Conservation (phyloP, 768 basidiomycete genomes). For the Suillus ampliporus region DNA sequence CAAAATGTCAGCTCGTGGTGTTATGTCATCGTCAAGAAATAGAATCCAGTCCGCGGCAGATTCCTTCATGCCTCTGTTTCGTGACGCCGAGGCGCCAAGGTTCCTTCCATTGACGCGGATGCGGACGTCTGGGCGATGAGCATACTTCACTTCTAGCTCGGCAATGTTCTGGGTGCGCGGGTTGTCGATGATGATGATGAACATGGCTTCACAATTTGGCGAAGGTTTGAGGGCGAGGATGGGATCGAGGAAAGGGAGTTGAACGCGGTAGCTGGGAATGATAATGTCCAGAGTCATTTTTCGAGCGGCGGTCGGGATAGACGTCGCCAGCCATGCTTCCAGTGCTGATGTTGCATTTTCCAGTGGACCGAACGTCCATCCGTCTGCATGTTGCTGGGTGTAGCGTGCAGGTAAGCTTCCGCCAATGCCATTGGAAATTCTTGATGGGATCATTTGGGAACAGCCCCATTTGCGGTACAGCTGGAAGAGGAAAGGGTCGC, state of each 20-base stretch:
- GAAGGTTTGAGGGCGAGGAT: slow-evolving; percentile 54
- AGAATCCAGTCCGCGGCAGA: slow-evolving; percentile 61
- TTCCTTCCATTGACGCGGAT: slow-evolving; percentile 56
- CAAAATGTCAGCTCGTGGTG: slow-evolving; percentile 48
- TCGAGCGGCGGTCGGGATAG: slow-evolving; percentile 28
- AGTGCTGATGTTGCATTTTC: slow-evolving; percentile 44
- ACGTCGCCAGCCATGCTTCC: slow-evolving; percentile 43
- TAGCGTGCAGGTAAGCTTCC: slow-evolving; percentile 55
- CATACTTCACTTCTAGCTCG: slow-evolving; percentile 46
- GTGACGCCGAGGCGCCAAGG: slow-evolving; percentile 56
- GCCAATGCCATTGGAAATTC: slow-evolving; percentile 52
- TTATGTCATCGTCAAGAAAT: slow-evolving; percentile 67
- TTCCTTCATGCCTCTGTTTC: slow-evolving; percentile 60
- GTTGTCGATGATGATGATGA: slow-evolving; percentile 63
- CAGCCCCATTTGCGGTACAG: slow-evolving; percentile 63
- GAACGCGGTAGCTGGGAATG: slow-evolving; percentile 61
- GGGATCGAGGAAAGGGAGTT: slow-evolving; percentile 46
- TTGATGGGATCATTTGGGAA: slow-evolving; percentile 48
- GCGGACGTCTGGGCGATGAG: slow-evolving; percentile 53
- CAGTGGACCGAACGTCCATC: slow-evolving; percentile 57
- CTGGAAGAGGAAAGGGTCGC: slow-evolving; percentile 62
- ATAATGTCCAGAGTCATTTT: slow-evolving; percentile 59
- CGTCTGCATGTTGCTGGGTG: slow-evolving; percentile 45
- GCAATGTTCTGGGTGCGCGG: slow-evolving; percentile 48
- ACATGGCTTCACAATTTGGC: slow-evolving; percentile 52